These are phyloP conservation scores for Pleodorina starrii DNA, from an alignment of 139 green algal genomes.

Conservation along the genomic window DNA sequence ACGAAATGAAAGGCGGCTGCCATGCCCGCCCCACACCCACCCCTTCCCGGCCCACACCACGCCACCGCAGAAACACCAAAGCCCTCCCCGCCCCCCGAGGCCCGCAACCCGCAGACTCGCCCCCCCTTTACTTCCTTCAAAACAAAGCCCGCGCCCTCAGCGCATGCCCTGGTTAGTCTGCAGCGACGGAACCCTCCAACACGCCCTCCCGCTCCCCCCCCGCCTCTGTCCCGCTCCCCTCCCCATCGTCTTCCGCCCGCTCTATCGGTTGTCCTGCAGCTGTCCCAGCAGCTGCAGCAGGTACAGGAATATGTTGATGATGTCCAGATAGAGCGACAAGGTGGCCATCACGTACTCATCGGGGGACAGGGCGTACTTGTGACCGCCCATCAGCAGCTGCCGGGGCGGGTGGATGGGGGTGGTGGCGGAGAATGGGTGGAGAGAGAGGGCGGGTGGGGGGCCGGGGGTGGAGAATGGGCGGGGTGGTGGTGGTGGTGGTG, in stretches of 20 bases:
- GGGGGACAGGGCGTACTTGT: conserved; percentile 49
- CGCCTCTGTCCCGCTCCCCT: neutral
- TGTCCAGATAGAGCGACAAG: conserved; percentile 66
- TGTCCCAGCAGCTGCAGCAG: conserved; percentile 52
- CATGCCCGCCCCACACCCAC: too few species aligned
- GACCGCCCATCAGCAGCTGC: conserved; percentile 43
- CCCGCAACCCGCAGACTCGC: too few species aligned
- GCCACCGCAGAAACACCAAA: too few species aligned
- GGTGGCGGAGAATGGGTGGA: neutral
- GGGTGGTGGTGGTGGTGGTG: too few species aligned
- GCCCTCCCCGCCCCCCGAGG: too few species aligned
- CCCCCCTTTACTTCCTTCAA: too few species aligned
- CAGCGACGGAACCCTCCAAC: too few species aligned
- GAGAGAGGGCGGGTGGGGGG: neutral
- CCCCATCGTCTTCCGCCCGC: neutral
- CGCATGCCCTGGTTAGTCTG: too few species aligned
- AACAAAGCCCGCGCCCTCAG: too few species aligned
- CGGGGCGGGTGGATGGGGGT: neutral
- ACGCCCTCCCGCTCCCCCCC: too few species aligned
- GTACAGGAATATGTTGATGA: conserved; percentile 72
- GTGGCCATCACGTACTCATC: conserved; percentile 68
- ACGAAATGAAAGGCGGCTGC: too few species aligned
- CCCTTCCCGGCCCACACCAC: too few species aligned
- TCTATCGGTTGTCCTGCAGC: neutral
- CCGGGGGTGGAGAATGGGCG: neutral